Base-by-base conservation (phyloP, 2,329 filamentous ascomycete species). In the Diplocarpon mali region DNA sequence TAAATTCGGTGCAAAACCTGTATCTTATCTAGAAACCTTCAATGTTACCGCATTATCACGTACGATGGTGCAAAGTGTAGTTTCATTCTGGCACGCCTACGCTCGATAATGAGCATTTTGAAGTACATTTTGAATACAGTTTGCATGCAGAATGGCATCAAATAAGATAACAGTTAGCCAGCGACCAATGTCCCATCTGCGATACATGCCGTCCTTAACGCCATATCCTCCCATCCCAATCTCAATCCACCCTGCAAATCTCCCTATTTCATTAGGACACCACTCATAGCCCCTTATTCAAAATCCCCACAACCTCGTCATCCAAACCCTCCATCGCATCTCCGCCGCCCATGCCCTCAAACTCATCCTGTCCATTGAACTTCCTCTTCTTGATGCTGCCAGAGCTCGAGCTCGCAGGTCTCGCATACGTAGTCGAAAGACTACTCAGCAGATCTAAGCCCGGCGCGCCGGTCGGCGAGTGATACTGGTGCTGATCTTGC, bases 271-370 rank as follows among this genome's bases (percentile, higher is more conserved):
- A 16, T 30, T 3, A n/a, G 3, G 8, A 15, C 31, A 35, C 16
- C 10, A 12, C 38, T 32, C 31, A 47, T 43, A 53, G 48, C 53
- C 57, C 38, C 52, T 40, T 46, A 34, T 70, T 67, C 52, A 78
- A 61, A 61, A 81, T 65, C 49, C 75, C 73, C 9, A 73, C 73
- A 38, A 81, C 71, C 60, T 80, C 76, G 7, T 70, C 73, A 57
- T 81, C 78, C 52, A 82, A 64, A 15, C 72, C 75, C 46, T 65
- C 62, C 64, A 73, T 69, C 24, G 69, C 70, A 53, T 74, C 35
- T 13, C 37, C 68, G 35, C 71, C 73, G 9, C 61, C 64, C 41
- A 68, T 58, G 35, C 67, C 65, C 1, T 70, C 67, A 52, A 68
- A 70, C 34, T 69, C 66, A 42, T 67, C 20, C 20, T 24, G 20